Evolutionary conservation across 208 protist species (phyloP).

Genomic region (Leishmania lainsoni): DNA sequence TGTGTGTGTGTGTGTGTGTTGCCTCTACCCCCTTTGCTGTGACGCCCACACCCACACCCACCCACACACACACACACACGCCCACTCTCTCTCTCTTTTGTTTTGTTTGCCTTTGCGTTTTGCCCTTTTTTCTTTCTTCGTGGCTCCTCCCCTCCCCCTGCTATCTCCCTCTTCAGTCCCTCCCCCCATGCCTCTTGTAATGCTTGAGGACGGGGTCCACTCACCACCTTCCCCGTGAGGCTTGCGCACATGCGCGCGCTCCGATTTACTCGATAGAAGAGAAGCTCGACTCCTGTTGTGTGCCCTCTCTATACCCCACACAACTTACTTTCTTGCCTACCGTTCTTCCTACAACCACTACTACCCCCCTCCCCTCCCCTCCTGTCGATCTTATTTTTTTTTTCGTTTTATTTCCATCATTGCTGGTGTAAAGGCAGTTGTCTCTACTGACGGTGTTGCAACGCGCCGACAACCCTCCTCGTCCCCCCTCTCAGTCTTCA

Average conservation of each 20-base stretch:
- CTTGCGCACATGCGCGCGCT: background rate
- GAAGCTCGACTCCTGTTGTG: background rate
- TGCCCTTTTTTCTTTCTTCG: background rate
- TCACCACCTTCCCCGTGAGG: background rate
- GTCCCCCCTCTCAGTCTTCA: background rate
- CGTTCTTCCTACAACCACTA: background rate
- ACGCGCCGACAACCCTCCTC: background rate
- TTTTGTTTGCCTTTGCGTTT: too few species aligned
- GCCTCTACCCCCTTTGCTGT: background rate
- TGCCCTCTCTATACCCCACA: background rate
- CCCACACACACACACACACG: too few species aligned
- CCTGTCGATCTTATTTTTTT: background rate
- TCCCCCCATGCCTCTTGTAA: background rate
- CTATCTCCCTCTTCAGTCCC: background rate
- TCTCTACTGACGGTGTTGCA: background rate
- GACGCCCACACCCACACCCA: too few species aligned
- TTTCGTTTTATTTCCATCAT: background rate
- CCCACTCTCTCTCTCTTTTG: too few species aligned
- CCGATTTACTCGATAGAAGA: background rate
- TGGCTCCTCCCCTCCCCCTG: background rate
- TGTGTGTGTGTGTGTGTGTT: background rate
- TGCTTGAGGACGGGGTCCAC: background rate
- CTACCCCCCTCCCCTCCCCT: background rate
- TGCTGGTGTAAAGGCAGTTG: background rate
- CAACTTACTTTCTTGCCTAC: background rate